Evolutionary conservation across 805 yeast species (phyloP), one percentile per base, ranked within the genome.

Genomic region (Phaffomyces thermotolerans): DNA sequence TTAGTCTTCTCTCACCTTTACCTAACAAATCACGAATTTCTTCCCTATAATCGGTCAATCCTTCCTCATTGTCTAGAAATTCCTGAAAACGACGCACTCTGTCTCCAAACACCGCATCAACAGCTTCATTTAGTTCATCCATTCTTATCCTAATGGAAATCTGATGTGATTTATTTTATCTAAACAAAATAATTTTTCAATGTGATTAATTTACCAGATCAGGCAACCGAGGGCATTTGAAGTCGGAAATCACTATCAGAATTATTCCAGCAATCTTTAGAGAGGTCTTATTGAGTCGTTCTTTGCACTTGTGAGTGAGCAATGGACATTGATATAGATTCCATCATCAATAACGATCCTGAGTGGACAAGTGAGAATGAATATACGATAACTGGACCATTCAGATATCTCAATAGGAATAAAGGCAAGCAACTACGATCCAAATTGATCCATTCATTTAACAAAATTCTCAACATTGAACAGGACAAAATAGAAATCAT

Each of bases 51-150:
- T 79, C 76, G 0, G 84, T 73, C 7, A 62, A 64, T 34, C 74
- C 72, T 17, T 68, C 71, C 44, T 75, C 75, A 22, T 79, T 71
- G 51, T 79, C 84, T 34, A 93, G 67, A 59, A 90, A 91, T 54
- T 91, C 97, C 52, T 84, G 89, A 66, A 91, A 91, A 52, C 82
- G 73, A 58, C 96, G 79, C 18, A 85, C 86, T 51, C 97, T 80
- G 62, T 90, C 97, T 43, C 82, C 80, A 59, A 81, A 84, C 15
- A 68, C 61, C 40, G 75, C 74, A 53, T 71, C 76, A 5, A 52
- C 43, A 14, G 61, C 44, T 10, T 58, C 62, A 15, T 46, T 49
- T 10, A 44, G 27, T 9, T 55, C 58, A 29, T 52, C 61, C 62
- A 58, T 58, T 9, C 25, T 37, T 6, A 5, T 31, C 10, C 24